Percentiles rank a stretch among this genome's conserved stretches.
These are phyloP conservation scores for Chalara sp. DNA, from an alignment of 2,329 filamentous ascomycete species.

Conservation along the genomic window DNA sequence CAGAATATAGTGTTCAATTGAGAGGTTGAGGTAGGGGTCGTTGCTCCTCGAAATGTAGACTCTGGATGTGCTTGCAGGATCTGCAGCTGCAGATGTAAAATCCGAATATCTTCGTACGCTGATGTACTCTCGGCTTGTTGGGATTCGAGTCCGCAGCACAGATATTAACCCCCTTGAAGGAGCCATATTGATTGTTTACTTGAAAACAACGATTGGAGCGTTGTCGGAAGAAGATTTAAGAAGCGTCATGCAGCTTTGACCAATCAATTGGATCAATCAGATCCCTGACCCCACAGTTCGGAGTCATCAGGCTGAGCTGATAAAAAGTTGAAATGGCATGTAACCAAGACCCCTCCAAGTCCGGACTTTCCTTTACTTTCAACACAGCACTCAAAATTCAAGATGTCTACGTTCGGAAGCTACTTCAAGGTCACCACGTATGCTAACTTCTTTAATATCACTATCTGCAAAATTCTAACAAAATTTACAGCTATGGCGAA, in stretches of 20 bases:
- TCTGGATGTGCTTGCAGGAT: conserved; percentile 46
- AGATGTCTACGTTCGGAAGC: conserved; percentile 82
- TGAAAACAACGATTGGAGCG: no score
- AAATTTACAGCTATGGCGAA: conserved; percentile 54
- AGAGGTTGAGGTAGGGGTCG: conserved; percentile 85
- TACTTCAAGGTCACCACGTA: conserved; percentile 75
- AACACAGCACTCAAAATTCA: conserved; percentile 7
- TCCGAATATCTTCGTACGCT: conserved; percentile 9
- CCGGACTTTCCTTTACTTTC: neutral
- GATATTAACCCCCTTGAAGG: conserved; percentile 20
- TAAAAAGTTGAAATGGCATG: no score
- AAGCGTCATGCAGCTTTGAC: no score
- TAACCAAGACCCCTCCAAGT: no score
- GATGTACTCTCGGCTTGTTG: neutral
- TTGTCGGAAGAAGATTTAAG: no score
- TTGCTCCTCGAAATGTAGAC: conserved; percentile 64
- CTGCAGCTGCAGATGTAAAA: conserved; percentile 15
- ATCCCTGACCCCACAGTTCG: no score
- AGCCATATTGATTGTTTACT: conserved; percentile 13
- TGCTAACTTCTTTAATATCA: conserved; percentile 9
- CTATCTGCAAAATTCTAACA: conserved; percentile 1
- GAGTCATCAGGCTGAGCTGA: no score
- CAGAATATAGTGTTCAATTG: conserved; percentile 86
- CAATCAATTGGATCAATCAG: no score
- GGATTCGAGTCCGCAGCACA: conserved; percentile 7